Conservation (phyloP, 2,329 filamentous ascomycete species). For the Xylaria sp. region DNA sequence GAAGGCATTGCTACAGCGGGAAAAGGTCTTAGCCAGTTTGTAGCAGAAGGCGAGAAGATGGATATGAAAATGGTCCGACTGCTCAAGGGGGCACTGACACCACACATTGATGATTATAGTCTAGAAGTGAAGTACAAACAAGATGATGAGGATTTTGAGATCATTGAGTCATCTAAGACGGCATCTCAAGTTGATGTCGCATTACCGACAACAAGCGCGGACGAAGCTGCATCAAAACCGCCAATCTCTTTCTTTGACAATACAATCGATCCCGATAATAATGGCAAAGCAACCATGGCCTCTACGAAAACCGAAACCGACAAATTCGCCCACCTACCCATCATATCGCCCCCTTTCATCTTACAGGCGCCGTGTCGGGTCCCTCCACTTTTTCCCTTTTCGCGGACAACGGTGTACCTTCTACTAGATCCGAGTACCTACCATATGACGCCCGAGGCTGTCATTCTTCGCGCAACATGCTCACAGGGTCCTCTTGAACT, state of each 20-base stretch:
- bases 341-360: conserved; percentile 6
- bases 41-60: conserved; percentile 19
- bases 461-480: conserved; percentile 22
- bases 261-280: background rate
- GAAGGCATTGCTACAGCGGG: conserved; percentile 25
- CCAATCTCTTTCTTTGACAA: conserved; percentile 19
- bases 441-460: conserved; percentile 13
- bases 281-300: background rate
- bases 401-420: conserved; percentile 22
- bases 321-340: conserved; percentile 10
- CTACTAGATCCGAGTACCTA: conserved; percentile 20
- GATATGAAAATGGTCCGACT: conserved; percentile 26
- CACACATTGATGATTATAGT: conserved; percentile 17
- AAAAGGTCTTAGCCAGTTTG: conserved; percentile 24
- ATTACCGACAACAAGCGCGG: background rate
- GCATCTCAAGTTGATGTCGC: background rate
- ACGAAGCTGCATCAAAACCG: background rate
- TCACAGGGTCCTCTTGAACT: conserved; percentile 21
- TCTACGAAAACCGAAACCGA: background rate
- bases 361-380: conserved; percentile 17
- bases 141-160: conserved; percentile 14
- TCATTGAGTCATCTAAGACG: conserved; percentile 7
- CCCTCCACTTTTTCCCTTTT: conserved; percentile 21
- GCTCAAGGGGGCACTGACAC: conserved; percentile 23
- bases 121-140: conserved; percentile 20